Conservation (phyloP, 2,329 filamentous ascomycete genomes). For the Allantophomopsis lycopodina region DNA sequence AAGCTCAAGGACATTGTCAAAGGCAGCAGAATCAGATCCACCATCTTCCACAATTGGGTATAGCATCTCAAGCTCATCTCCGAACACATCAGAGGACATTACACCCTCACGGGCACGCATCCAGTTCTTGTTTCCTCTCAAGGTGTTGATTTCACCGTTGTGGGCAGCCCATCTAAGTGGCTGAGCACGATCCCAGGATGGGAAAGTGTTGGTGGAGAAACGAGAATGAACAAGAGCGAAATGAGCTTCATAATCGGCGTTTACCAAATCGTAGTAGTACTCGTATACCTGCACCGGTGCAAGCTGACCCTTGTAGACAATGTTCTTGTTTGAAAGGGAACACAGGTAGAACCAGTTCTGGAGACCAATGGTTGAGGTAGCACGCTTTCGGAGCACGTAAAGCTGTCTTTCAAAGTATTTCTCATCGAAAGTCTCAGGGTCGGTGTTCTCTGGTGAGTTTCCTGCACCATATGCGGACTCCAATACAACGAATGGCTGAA, state of each 20-base stretch:
- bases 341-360: slow-evolving; percentile 99
- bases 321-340: slow-evolving; percentile 91
- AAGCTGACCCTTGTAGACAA: slow-evolving; percentile 96
- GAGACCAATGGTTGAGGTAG: slow-evolving; percentile 85
- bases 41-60: slow-evolving; percentile 96
- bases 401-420: slow-evolving; percentile 83
- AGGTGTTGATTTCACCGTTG: slow-evolving; percentile 96
- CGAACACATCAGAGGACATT: slow-evolving; percentile 85
- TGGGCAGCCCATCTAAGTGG: slow-evolving; percentile 93
- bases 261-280: slow-evolving; percentile 94
- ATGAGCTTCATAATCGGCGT: slow-evolving; percentile 93
- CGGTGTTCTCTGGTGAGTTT: slow-evolving; percentile 63
- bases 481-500: slow-evolving; percentile 90
- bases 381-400: slow-evolving; percentile 86
- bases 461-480: slow-evolving; percentile 73
- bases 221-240: slow-evolving; percentile 95
- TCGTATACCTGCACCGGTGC: slow-evolving; percentile 92
- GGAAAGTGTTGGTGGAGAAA: slow-evolving; percentile 97
- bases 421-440: slow-evolving; percentile 71
- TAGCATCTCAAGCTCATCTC: slow-evolving; percentile 77
- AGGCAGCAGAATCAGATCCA: slow-evolving; percentile 91
- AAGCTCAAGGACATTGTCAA: slow-evolving; percentile 91
- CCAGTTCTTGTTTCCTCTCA: slow-evolving; percentile 98
- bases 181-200: slow-evolving; percentile 95
- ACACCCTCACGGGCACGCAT: slow-evolving; percentile 95